These are phyloP conservation scores for Nitzschia inconspicua DNA, from an alignment of 108 stramenopile genomes.

Conservation along the genomic window DNA sequence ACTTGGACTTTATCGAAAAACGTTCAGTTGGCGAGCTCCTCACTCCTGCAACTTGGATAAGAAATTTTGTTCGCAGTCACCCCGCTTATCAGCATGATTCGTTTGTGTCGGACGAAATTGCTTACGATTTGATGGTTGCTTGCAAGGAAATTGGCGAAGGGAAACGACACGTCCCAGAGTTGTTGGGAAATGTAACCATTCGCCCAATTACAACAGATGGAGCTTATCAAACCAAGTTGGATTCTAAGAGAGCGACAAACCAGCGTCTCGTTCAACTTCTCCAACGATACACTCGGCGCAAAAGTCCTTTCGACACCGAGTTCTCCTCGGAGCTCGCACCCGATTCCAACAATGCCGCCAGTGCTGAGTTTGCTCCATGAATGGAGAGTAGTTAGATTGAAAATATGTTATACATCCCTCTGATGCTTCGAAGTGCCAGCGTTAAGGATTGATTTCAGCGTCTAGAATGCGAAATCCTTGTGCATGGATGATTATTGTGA, in stretches of 20 bases:
- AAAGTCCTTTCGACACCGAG: conserved; percentile 18
- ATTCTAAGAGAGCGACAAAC: conserved; percentile 64
- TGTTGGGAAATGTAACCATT: conserved; percentile 71
- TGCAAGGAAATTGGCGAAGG: conserved; percentile 88
- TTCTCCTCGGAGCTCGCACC: conserved; percentile 14
- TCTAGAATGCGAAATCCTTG: too few relatives aligned
- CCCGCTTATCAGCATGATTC: conserved; percentile 94
- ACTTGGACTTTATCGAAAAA: conserved; percentile 83
- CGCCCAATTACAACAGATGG: conserved; percentile 71
- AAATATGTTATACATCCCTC: too few relatives aligned
- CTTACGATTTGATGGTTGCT: conserved; percentile 84
- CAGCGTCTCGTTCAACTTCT: conserved; percentile 59
- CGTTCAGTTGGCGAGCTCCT: conserved; percentile 90
- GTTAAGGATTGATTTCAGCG: too few relatives aligned
- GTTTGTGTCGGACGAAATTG: conserved; percentile 87
- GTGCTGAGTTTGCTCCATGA: too few relatives aligned
- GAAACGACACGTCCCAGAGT: conserved; percentile 66
- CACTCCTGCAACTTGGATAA: conserved; percentile 95
- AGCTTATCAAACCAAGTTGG: conserved; percentile 80
- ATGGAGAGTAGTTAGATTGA: too few relatives aligned
- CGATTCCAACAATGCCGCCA: background rate
- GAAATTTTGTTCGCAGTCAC: conserved; percentile 88
- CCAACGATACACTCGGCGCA: conserved; percentile 49
- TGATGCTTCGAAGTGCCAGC: too few relatives aligned
- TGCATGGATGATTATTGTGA: too few relatives aligned